Conservation (phyloP, 129 eudicot genomes). For the Ambrosia trifida region DNA sequence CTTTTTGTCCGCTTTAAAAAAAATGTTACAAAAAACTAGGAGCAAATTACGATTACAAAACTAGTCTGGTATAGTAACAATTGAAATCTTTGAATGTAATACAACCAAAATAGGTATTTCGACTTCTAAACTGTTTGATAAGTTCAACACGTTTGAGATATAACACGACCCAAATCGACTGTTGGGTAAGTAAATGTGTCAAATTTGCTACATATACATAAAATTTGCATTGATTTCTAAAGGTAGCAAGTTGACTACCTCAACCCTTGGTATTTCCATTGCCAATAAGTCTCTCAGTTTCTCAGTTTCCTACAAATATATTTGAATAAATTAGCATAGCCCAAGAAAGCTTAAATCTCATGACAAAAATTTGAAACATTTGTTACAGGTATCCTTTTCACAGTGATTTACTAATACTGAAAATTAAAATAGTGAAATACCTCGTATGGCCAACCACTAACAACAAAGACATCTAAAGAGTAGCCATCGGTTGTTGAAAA, state of each 20-base stretch:
- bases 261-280: conserved; percentile 68
- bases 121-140: background rate
- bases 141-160: background rate
- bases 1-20: background rate
- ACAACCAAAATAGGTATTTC: background rate
- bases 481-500: conserved; percentile 90
- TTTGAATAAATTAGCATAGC: conserved; percentile 5
- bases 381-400: conserved; percentile 1
- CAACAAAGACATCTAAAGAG: conserved; percentile 94
- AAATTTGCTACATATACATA: background rate
- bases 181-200: background rate
- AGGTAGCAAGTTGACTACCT: conserved; percentile 48
- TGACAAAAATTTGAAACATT: background rate
- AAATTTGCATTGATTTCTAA: background rate
- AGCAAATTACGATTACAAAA: background rate
- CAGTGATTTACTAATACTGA: background rate
- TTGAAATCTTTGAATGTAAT: background rate
- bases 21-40: background rate
- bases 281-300: conserved; percentile 59
- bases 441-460: conserved; percentile 86
- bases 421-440: conserved; percentile 38
- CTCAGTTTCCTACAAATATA: conserved; percentile 58
- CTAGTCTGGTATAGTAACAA: background rate
- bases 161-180: conserved; percentile 2
- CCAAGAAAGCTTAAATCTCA: background rate